Conservation (phyloP, 345 rosid species). For the Lenwebbia sp. region DNA sequence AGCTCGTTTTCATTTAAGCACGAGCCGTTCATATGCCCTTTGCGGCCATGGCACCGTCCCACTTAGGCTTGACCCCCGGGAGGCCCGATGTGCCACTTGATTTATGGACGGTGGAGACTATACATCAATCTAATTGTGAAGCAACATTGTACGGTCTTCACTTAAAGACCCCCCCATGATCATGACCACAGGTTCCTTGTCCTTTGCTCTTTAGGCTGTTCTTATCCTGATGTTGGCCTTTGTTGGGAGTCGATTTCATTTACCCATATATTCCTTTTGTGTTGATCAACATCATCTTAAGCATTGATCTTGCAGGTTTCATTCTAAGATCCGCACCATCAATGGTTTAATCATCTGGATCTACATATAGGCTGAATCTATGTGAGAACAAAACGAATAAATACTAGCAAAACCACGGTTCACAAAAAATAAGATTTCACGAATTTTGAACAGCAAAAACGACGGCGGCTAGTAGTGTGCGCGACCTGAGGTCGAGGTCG, state of each 20-base stretch:
- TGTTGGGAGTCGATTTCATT: not conserved
- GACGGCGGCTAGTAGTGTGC: no score
- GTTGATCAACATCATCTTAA: not conserved
- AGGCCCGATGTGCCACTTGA: not conserved
- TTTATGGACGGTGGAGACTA: not conserved
- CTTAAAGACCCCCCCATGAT: not conserved
- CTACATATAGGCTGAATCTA: not conserved
- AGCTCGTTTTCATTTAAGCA: not conserved
- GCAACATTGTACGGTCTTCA: not conserved
- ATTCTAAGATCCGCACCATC: not conserved
- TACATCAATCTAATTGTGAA: not conserved
- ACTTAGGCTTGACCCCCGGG: not conserved
- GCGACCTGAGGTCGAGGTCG: no score
- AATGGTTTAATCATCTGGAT: not conserved
- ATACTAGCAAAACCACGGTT: no score
- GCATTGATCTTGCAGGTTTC: not conserved
- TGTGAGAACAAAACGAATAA: not conserved
- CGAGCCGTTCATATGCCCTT: not conserved
- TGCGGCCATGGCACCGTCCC: not conserved
- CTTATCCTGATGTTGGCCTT: not conserved
- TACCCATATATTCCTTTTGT: not conserved
- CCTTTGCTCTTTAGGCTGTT: not conserved
- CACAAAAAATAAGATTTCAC: no score
- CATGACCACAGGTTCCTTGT: not conserved
- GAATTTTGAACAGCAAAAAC: no score